Evolutionary conservation across 495 filamentous ascomycete species (phyloP), one percentile per base, ranked within the genome.

Genomic region (Glonium stellatum): DNA sequence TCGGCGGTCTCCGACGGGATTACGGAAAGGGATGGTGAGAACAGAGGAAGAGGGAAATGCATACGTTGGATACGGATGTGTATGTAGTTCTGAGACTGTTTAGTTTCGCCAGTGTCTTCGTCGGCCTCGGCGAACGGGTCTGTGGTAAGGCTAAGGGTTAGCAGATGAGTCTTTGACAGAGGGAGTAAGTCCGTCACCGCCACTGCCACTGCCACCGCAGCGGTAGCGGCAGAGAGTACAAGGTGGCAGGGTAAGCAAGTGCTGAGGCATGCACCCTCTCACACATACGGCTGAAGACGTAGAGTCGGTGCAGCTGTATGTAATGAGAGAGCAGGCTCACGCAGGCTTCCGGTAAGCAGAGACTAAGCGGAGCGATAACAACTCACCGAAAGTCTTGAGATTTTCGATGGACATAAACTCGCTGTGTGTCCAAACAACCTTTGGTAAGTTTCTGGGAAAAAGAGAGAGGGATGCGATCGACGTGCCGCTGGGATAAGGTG

Each of bases 81-180:
- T 79, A 97, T 96, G 74, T 97, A 96, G 78, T 96, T 95, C 77
- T 96, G 90, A 77, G 90, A 87, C 81, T 95, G 88, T 75, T 86
- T 86, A 67, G 84, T 86, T 77, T 93, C 87, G 79, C 90, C 91
- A 76, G 88, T 89, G 78, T 93, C 90, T 84, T 96, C 92, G 89
- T 97, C 93, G 86, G 92, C 95, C 89, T 98, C 93, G 87, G 93
- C 93, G 92, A 98, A 98, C 87, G 93, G 93, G 88, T 98, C 92
- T 96, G 27, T 31, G 74, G 69, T 46, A 54, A 62, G 59, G 63
- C 55, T 58, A 55, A 51, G 6, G 4, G 63, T 66, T 66, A 66
- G 59, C 51, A 19, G 52, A 13, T 5, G 12, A 19, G 25, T 44
- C 13, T 44, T 8, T 8, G 8, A 8, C 15, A 8, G 36, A 8